Base-by-base conservation (phyloP, 1,139 yeast genomes). In the Yamadazyma friedrichii region DNA sequence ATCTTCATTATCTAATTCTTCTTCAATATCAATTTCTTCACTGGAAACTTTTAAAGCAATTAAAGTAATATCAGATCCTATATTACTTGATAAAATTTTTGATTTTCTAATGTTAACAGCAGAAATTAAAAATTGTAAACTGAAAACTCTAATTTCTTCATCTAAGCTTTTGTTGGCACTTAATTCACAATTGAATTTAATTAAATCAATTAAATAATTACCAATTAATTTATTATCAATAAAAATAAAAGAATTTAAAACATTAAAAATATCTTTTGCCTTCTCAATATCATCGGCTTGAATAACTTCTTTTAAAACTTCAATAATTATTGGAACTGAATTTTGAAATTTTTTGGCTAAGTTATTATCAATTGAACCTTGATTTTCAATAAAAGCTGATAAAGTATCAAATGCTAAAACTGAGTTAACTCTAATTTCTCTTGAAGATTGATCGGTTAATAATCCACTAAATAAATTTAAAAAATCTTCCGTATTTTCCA, bases 91-190 rank as follows among this genome's bases (percentile, higher is more conserved):
- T 45, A 76, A 70, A 46, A 76, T 59, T 65, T 83, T 85, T 43
- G 86, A 78, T 70, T 78, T 91, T 74, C 82, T 81, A 64, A 79
- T 76, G 33, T 82, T 72, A 40, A 87, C 82, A 49, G 88, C 84
- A 38, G 94, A 80, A 47, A 86, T 84, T 51, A 93, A 77, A 60
- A 89, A 89, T 59, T 86, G 93, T 55, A 94, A 75, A 38, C 96
- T 94, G 57, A 84, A 87, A 46, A 78, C 77, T 67, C 98, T 82
- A 62, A 78, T 76, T 56, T 89, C 97, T 52, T 85, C 89, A 49
- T 88, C 95, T 44, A 86, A 65, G 38, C 74, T 74, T 30, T 74
- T 67, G 64, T 86, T 82, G 45, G 80, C 64, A 29, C 95, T 80
- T 52, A 91, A 80, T 62, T 88, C 88, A 51, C 84, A 69, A 75